phyloP scores from a whole-genome alignment of 192 early-diverging fungal genomes.

The Linnemannia elongata region DNA sequence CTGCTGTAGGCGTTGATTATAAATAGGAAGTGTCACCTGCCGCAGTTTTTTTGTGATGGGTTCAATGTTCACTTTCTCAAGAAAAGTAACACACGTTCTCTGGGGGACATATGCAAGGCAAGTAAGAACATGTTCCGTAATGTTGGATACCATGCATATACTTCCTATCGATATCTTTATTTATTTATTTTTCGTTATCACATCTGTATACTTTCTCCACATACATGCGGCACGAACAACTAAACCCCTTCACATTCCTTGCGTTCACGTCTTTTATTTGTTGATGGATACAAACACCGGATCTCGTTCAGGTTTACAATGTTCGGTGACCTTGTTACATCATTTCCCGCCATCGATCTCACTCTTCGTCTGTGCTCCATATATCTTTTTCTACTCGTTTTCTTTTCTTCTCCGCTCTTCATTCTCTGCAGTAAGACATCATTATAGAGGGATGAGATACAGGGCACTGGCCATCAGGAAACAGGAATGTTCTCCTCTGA shows the following conservation, averaged over 20 bases:
- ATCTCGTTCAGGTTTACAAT: not conserved
- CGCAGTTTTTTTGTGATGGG: not conserved
- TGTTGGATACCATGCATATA: not conserved
- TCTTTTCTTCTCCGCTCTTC: too few relatives aligned
- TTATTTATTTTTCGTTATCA: not conserved
- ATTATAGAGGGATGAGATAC: too few relatives aligned
- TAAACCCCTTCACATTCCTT: not conserved
- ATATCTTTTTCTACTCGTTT: too few relatives aligned
- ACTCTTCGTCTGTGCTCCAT: not conserved
- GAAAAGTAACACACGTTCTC: not conserved
- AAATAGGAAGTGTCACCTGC: not conserved
- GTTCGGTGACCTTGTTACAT: not conserved
- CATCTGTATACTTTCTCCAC: not conserved
- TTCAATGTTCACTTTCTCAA: not conserved
- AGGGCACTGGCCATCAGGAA: too few relatives aligned
- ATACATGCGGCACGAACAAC: not conserved
- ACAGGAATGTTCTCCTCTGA: too few relatives aligned
- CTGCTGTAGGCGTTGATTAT: not conserved
- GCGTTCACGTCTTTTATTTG: not conserved
- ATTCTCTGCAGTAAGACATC: too few relatives aligned
- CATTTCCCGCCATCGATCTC: not conserved
- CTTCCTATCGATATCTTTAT: too few relatives aligned
- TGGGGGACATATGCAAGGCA: not conserved
- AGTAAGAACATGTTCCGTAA: not conserved
- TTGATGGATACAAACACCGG: not conserved